These are phyloP conservation scores for Boletus subcaerulescens DNA, from an alignment of 768 basidiomycete genomes.

Conservation along the genomic window DNA sequence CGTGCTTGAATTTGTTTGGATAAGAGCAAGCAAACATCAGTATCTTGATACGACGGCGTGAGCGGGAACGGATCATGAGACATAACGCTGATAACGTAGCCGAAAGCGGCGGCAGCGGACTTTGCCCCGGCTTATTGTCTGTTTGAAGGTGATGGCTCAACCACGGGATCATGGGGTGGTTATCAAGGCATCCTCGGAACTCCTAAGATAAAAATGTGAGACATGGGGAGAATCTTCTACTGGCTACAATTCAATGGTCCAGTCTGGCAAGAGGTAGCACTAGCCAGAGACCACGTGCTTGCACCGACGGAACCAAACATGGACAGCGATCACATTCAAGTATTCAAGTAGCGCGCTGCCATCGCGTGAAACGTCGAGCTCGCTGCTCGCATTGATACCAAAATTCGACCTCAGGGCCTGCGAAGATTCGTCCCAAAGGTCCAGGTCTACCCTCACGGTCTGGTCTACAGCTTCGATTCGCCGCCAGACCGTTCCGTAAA, in stretches of 20 bases:
- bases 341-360: neutral
- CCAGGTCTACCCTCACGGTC: conserved; percentile 2
- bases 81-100: neutral
- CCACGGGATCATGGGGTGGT: neutral
- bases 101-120: conserved; percentile 18
- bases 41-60: neutral
- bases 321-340: conserved; percentile 3
- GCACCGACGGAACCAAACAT: neutral
- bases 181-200: neutral
- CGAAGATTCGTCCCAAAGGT: neutral
- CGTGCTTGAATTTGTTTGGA: conserved; percentile 2
- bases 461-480: neutral
- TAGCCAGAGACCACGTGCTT: conserved; percentile 8
- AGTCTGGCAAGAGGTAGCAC: too few relatives aligned
- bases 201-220: neutral
- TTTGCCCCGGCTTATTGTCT: conserved; percentile 3
- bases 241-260: too few relatives aligned
- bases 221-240: neutral
- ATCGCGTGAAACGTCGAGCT: conserved; percentile 5
- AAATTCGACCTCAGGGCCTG: neutral
- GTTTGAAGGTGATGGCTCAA: conserved; percentile 1
- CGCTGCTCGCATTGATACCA: neutral
- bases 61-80: conserved; percentile 9
- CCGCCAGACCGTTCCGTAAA: conserved; percentile 28
- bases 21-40: conserved; percentile 1